phyloP scores from a whole-genome alignment of 768 basidiomycete genomes.

The Chiua virens region DNA sequence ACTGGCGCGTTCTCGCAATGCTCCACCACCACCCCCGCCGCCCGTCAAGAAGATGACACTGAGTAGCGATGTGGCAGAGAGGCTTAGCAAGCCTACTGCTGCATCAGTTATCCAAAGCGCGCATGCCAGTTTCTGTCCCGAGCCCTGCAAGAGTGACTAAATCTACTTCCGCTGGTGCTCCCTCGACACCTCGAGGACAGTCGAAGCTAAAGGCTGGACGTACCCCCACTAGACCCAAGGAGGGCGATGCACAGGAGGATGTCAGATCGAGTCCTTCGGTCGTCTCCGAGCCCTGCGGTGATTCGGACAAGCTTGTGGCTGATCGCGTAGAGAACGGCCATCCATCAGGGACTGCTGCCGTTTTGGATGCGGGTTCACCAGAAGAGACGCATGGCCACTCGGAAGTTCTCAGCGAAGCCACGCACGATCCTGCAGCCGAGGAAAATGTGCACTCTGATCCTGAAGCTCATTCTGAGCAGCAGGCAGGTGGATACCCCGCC shows the following conservation, averaged over 20 bases:
- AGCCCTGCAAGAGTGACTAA: constrained; percentile 29
- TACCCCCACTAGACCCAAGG: constrained; percentile 27
- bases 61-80: constrained; percentile 55
- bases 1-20: constrained; percentile 65
- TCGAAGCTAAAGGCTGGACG: constrained; percentile 29
- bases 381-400: constrained; percentile 17
- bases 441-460: constrained; percentile 10
- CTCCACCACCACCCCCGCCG: constrained; percentile 43
- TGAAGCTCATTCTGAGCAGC: constrained; percentile 13
- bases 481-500: not conserved
- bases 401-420: constrained; percentile 10
- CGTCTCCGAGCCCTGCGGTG: constrained; percentile 23
- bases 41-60: constrained; percentile 56
- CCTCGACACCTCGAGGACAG: constrained; percentile 27
- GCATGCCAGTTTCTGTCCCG: constrained; percentile 28
- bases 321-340: constrained; percentile 29
- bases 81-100: constrained; percentile 81
- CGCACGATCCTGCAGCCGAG: constrained; percentile 8
- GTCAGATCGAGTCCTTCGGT: constrained; percentile 18
- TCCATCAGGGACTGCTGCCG: constrained; percentile 13
- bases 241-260: constrained; percentile 18
- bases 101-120: constrained; percentile 68
- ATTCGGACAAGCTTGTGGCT: constrained; percentile 17
- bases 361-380: constrained; percentile 18
- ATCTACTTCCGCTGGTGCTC: constrained; percentile 29